phyloP scores from a whole-genome alignment of 2,329 filamentous ascomycete genomes.

The Fusarium buxicola region DNA sequence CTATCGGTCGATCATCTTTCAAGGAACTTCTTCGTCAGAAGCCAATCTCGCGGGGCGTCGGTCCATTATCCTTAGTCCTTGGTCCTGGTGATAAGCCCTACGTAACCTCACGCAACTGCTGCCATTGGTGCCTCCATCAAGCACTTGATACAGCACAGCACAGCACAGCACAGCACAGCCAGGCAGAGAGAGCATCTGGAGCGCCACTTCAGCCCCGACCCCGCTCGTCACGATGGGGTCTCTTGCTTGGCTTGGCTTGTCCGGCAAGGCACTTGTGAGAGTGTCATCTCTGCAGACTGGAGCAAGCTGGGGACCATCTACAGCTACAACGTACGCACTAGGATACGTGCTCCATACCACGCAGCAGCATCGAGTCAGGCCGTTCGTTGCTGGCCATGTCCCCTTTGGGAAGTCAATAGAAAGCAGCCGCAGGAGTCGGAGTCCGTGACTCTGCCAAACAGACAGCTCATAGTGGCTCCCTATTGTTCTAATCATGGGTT shows the following conservation, averaged over 20 bases:
- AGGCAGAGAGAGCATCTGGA: too few relatives aligned
- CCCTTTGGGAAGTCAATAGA: slow-evolving; percentile 29
- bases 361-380: neutral
- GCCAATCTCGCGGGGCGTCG: slow-evolving; percentile 38
- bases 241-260: too few relatives aligned
- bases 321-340: too few relatives aligned
- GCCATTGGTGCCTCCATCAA: neutral
- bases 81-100: neutral
- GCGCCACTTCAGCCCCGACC: too few relatives aligned
- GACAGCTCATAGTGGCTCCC: slow-evolving; percentile 23
- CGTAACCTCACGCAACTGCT: neutral
- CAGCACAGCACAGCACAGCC: slow-evolving; percentile 1
- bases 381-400: neutral
- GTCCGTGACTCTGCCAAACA: slow-evolving; percentile 4
- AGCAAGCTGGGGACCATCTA: too few relatives aligned
- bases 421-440: neutral
- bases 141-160: neutral
- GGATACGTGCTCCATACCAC: too few relatives aligned
- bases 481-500: slow-evolving; percentile 25
- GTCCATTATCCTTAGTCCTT: slow-evolving; percentile 9
- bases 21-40: slow-evolving; percentile 37
- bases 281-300: too few relatives aligned
- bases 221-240: too few relatives aligned
- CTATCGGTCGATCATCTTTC: slow-evolving; percentile 43
- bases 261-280: too few relatives aligned